phyloP scores from a whole-genome alignment of 148 eudicot genomes.

The Vaccinium myrtillus region DNA sequence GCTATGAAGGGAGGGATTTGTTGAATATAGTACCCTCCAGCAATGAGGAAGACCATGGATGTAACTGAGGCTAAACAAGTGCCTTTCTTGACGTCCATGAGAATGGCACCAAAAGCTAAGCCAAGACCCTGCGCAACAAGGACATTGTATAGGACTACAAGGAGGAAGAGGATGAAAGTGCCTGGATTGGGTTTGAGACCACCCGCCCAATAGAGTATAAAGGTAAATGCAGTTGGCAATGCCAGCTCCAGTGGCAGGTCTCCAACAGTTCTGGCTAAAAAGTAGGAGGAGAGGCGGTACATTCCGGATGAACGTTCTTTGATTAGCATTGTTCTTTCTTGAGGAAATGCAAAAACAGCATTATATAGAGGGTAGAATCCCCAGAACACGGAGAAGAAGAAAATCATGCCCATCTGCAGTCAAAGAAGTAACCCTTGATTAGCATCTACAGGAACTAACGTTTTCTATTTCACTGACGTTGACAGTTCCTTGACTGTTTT shows the following conservation, averaged over 20 bases:
- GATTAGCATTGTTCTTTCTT: constrained; percentile 81
- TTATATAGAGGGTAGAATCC: constrained; percentile 97
- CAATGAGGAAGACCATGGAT: constrained; percentile 85
- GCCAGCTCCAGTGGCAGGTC: constrained; percentile 89
- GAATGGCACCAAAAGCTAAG: constrained; percentile 82
- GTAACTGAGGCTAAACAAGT: constrained; percentile 93
- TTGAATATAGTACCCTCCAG: constrained; percentile 92
- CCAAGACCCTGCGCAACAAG: constrained; percentile 91
- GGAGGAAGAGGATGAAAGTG: constrained; percentile 70
- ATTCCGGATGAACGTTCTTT: constrained; percentile 92
- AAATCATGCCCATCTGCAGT: constrained; percentile 83
- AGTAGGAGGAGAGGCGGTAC: constrained; percentile 96
- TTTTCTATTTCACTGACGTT: not conserved
- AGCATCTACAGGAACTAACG: constrained; percentile 13
- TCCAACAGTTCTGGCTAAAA: constrained; percentile 78
- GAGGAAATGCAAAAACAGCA: constrained; percentile 94
- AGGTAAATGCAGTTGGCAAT: constrained; percentile 86
- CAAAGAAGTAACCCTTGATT: constrained; percentile 12
- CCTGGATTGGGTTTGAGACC: constrained; percentile 76
- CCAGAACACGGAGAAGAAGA: constrained; percentile 97
- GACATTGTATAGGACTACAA: constrained; percentile 82
- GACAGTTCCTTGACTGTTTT: not conserved
- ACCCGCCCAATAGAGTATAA: constrained; percentile 96
- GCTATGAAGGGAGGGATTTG: constrained; percentile 88
- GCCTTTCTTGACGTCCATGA: constrained; percentile 89